Conservation (phyloP, 2,329 filamentous ascomycete species). For the Whalleya microplaca region DNA sequence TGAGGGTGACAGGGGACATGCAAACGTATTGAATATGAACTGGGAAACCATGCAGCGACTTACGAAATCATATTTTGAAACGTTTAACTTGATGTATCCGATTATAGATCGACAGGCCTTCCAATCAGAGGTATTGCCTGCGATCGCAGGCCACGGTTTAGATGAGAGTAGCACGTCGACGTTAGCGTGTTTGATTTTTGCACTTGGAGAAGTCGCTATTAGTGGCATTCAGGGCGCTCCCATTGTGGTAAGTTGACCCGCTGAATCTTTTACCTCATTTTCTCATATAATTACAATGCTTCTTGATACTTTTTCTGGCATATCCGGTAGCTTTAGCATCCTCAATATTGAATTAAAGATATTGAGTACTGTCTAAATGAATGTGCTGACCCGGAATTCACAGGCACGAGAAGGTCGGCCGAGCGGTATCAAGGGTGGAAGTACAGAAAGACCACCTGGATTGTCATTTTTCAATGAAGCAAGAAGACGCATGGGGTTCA, state of each 20-base stretch:
- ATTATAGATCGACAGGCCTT: constrained; percentile 62
- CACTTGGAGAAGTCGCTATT: constrained; percentile 61
- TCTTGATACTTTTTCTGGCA: neutral
- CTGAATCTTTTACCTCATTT: neutral
- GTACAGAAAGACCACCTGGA: constrained; percentile 55
- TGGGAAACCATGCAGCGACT: constrained; percentile 55
- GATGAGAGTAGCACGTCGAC: constrained; percentile 54
- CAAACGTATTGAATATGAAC: constrained; percentile 39
- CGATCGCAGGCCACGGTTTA: constrained; percentile 53
- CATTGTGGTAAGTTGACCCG: constrained; percentile 36
- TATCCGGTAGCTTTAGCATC: neutral
- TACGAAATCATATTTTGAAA: constrained; percentile 61
- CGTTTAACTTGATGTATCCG: constrained; percentile 61
- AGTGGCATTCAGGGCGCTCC: constrained; percentile 52
- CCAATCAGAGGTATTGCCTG: constrained; percentile 48
- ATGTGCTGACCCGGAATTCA: constrained; percentile 5
- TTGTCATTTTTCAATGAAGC: constrained; percentile 66
- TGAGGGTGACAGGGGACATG: constrained; percentile 19
- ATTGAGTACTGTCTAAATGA: neutral
- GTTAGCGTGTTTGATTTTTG: constrained; percentile 60
- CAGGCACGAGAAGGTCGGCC: constrained; percentile 45
- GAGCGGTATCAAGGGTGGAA: constrained; percentile 58
- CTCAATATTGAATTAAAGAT: neutral
- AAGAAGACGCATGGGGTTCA: constrained; percentile 61
- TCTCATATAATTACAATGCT: neutral